Conservation (phyloP, 371 early-diverging fungal species). For the Ordospora colligata region DNA sequence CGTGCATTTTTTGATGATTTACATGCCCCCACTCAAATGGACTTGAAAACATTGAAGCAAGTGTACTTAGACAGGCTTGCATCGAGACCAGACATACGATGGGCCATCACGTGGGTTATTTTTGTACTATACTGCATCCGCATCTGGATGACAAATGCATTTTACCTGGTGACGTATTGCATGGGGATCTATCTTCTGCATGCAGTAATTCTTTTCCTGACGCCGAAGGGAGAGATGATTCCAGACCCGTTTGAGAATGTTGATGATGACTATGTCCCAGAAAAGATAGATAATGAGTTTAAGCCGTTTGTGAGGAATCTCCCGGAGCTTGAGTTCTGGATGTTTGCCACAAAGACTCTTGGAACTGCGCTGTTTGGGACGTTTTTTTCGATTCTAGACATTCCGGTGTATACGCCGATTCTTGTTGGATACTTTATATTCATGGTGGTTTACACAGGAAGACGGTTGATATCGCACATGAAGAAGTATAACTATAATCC, state of each 20-base stretch:
- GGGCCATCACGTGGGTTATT: conserved; percentile 35
- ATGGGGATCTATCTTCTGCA: conserved; percentile 60
- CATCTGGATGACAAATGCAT: conserved; percentile 34
- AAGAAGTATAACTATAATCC: conserved; percentile 91
- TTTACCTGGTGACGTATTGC: conserved; percentile 57
- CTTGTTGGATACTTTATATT: conserved; percentile 77
- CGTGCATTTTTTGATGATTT: neutral
- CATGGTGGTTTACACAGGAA: conserved; percentile 81
- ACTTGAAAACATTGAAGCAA: conserved; percentile 45
- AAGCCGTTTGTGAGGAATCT: conserved; percentile 88
- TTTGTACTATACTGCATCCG: conserved; percentile 47
- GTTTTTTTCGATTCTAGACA: conserved; percentile 68
- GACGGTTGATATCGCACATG: conserved; percentile 88
- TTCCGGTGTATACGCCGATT: conserved; percentile 84
- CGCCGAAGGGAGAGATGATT: conserved; percentile 57
- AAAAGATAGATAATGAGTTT: conserved; percentile 76
- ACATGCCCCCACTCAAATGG: conserved; percentile 26
- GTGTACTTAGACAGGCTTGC: conserved; percentile 53
- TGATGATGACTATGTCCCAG: conserved; percentile 40
- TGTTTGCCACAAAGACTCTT: conserved; percentile 36
- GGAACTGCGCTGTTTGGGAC: conserved; percentile 40
- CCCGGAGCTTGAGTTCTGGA: conserved; percentile 99
- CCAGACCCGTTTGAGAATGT: conserved; percentile 60
- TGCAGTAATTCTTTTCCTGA: conserved; percentile 58
- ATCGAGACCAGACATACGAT: conserved; percentile 40